Conservation (phyloP, 441 rosid genomes). For the Gossypium schwendimanii region DNA sequence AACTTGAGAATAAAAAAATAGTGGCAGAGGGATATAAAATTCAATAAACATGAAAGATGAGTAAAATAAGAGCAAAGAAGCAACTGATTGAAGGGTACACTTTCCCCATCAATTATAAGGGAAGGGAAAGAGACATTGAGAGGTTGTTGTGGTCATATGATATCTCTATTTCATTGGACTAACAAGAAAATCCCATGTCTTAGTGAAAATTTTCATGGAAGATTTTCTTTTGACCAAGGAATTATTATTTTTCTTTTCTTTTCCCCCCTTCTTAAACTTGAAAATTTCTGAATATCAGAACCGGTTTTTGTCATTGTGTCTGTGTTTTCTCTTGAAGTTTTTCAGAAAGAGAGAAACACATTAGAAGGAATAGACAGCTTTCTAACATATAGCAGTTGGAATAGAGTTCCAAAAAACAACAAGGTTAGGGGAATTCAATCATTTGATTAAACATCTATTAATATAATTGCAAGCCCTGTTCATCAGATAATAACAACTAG, state of each 20-base stretch:
- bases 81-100: not conserved
- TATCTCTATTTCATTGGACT: slow-evolving; percentile 3
- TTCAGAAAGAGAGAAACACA: not conserved
- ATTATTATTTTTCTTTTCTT: not conserved
- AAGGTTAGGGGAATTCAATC: not conserved
- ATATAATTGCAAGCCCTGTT: not conserved
- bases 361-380: not conserved
- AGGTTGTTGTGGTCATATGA: not conserved
- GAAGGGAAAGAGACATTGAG: not conserved
- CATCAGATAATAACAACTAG: not conserved
- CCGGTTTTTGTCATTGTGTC: not conserved
- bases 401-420: not conserved
- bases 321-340: not conserved
- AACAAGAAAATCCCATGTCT: not conserved
- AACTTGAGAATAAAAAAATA: not conserved
- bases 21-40: not conserved
- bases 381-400: not conserved
- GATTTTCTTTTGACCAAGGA: not conserved
- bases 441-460: slow-evolving; percentile 6
- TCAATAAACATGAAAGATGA: not conserved
- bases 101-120: not conserved
- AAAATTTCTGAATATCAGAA: not conserved
- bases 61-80: not conserved
- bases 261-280: not conserved
- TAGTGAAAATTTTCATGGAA: not conserved